phyloP scores from a whole-genome alignment of 345 rosid species.

The Arabidopsis arenosa region DNA sequence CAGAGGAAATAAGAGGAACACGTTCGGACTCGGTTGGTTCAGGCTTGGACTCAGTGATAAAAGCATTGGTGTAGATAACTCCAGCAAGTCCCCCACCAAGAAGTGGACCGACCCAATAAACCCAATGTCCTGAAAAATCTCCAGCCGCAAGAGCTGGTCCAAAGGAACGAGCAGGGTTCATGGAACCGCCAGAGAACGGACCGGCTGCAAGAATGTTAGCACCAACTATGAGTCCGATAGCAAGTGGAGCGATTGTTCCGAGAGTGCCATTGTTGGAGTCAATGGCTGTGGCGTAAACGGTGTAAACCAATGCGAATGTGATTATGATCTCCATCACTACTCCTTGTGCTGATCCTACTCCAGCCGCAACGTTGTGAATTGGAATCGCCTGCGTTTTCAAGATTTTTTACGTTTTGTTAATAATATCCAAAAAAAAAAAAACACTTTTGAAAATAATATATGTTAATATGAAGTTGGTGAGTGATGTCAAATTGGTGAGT shows the following conservation, averaged over 20 bases:
- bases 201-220: slow-evolving; percentile 94
- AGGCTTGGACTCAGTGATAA: slow-evolving; percentile 41
- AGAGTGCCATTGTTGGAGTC: slow-evolving; percentile 89
- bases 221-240: slow-evolving; percentile 90
- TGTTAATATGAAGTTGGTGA: background rate
- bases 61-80: slow-evolving; percentile 66
- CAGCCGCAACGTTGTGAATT: slow-evolving; percentile 69
- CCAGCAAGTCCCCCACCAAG: slow-evolving; percentile 91
- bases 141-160: slow-evolving; percentile 86
- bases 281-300: slow-evolving; percentile 86
- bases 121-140: slow-evolving; percentile 76
- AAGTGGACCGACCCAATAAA: slow-evolving; percentile 93
- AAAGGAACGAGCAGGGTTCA: slow-evolving; percentile 94
- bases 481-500: background rate
- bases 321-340: slow-evolving; percentile 84
- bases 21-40: slow-evolving; percentile 43
- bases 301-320: slow-evolving; percentile 89
- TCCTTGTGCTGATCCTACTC: slow-evolving; percentile 76
- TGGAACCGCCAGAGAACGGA: slow-evolving; percentile 90
- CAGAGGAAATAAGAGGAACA: slow-evolving; percentile 49
- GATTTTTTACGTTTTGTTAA: background rate
- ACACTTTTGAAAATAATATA: background rate
- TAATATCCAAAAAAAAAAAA: background rate
- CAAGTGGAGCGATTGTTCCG: slow-evolving; percentile 85
- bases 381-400: slow-evolving; percentile 60